Conservation (phyloP, 225 moss, liverwort and hornwort species). For the Pseudisothecium myosuroides region DNA sequence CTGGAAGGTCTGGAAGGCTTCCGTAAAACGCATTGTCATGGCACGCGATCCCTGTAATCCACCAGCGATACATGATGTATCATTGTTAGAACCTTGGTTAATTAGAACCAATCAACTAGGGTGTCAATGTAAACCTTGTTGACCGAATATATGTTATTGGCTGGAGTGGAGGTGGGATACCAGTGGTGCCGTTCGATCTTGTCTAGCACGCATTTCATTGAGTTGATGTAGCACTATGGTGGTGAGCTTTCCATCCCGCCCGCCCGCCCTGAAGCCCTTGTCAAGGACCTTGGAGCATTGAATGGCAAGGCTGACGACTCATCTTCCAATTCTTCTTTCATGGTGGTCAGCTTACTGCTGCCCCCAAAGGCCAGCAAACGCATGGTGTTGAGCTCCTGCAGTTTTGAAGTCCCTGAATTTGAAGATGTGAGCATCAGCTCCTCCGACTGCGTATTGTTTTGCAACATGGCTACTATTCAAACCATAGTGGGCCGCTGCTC, state of each 20-base stretch:
- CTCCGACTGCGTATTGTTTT: neutral
- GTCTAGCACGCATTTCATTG: neutral
- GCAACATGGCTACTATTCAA: constrained; percentile 14
- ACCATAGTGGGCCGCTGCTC: constrained; percentile 1
- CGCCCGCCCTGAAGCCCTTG: neutral
- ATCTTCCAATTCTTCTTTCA: neutral
- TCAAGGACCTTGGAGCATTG: neutral
- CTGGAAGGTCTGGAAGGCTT: too few species aligned
- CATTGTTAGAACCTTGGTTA: too few species aligned
- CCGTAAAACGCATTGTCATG: too few species aligned
- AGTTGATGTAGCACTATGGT: neutral
- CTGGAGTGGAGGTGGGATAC: neutral
- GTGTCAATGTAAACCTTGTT: too few species aligned
- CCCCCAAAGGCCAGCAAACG: neutral
- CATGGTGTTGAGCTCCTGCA: neutral
- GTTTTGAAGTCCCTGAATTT: neutral
- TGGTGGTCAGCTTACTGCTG: neutral
- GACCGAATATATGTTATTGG: too few species aligned
- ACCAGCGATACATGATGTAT: too few species aligned
- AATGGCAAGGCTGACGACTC: neutral
- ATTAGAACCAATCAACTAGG: too few species aligned
- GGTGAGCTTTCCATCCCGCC: neutral
- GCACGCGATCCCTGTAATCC: too few species aligned
- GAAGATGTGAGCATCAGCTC: neutral
- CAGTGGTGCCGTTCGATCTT: neutral